Evolutionary conservation across 768 basidiomycete species (phyloP).

Genomic region (Suillus paluster): DNA sequence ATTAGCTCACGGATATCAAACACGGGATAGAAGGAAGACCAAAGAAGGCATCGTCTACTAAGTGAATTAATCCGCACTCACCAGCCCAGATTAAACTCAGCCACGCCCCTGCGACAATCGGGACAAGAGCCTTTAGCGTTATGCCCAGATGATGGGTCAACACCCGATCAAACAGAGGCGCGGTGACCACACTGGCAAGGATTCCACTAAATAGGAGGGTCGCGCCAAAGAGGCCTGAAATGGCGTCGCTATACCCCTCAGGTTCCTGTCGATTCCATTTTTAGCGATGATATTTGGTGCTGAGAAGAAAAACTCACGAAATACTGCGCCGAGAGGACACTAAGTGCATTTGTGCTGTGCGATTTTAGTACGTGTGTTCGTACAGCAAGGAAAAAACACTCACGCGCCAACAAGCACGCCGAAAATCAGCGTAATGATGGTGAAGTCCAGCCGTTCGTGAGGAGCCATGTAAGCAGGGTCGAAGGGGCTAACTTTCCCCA

Average conservation of each 20-base stretch:
- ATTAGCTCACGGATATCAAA: constrained; percentile 8
- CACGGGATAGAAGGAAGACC: not conserved
- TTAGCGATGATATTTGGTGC: not conserved
- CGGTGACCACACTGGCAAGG: constrained; percentile 64
- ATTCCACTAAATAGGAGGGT: constrained; percentile 73
- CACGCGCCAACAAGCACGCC: constrained; percentile 68
- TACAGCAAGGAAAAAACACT: constrained; percentile 25
- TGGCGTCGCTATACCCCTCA: constrained; percentile 67
- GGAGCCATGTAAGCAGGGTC: constrained; percentile 58
- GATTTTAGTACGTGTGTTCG: constrained; percentile 1
- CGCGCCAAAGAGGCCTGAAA: constrained; percentile 74
- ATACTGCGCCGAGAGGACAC: constrained; percentile 68
- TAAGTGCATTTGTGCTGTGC: constrained; percentile 62
- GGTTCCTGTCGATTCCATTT: constrained; percentile 53
- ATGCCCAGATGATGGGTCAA: constrained; percentile 73
- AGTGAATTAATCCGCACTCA: constrained; percentile 34
- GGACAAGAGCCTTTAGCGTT: constrained; percentile 62
- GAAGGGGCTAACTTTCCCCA: constrained; percentile 44
- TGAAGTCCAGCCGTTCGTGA: constrained; percentile 74
- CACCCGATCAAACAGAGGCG: constrained; percentile 83
- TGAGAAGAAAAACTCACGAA: constrained; percentile 49
- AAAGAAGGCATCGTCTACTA: not conserved
- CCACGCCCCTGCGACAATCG: constrained; percentile 67
- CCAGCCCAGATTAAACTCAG: constrained; percentile 82
- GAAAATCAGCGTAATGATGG: constrained; percentile 61